Percentiles rank a stretch among this genome's conserved stretches.
Conservation (phyloP, 768 basidiomycete genomes). For the Calocybe indica region DNA sequence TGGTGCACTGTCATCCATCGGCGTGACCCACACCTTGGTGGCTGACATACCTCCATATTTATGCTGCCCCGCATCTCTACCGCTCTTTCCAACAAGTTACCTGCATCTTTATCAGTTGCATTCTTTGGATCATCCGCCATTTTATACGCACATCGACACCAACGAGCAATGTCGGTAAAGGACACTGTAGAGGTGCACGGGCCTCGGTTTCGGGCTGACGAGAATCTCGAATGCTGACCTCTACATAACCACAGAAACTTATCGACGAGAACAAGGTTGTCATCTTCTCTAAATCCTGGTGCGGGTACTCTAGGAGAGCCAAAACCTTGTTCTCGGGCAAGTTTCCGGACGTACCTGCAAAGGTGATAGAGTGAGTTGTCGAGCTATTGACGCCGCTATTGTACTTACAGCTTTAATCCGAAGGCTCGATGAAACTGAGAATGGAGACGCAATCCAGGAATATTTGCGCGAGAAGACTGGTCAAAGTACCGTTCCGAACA, state of each 20-base stretch:
- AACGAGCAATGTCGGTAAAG: constrained; percentile 24
- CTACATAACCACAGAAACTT: constrained; percentile 24
- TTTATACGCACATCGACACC: too few relatives aligned
- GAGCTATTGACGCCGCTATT: background rate
- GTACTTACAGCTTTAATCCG: background rate
- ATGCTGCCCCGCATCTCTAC: constrained; percentile 8
- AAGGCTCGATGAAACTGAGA: constrained; percentile 55
- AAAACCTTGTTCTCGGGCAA: constrained; percentile 39
- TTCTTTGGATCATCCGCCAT: constrained; percentile 24
- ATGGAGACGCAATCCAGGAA: constrained; percentile 58
- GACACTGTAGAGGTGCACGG: constrained; percentile 37
- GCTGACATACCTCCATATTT: too few relatives aligned
- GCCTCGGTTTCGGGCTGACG: background rate
- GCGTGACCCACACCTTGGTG: too few relatives aligned
- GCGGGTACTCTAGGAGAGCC: constrained; percentile 45
- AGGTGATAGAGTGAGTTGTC: constrained; percentile 42
- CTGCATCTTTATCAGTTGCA: constrained; percentile 10
- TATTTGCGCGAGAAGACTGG: constrained; percentile 61
- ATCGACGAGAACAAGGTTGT: constrained; percentile 46
- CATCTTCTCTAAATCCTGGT: constrained; percentile 57
- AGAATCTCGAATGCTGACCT: background rate
- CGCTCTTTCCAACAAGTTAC: constrained; percentile 7
- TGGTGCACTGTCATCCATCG: too few relatives aligned
- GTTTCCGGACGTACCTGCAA: constrained; percentile 30
- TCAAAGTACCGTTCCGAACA: constrained; percentile 70